Evolutionary conservation across 148 eudicot genomes (phyloP).

Genomic region (Chenopodium berlandieri): DNA sequence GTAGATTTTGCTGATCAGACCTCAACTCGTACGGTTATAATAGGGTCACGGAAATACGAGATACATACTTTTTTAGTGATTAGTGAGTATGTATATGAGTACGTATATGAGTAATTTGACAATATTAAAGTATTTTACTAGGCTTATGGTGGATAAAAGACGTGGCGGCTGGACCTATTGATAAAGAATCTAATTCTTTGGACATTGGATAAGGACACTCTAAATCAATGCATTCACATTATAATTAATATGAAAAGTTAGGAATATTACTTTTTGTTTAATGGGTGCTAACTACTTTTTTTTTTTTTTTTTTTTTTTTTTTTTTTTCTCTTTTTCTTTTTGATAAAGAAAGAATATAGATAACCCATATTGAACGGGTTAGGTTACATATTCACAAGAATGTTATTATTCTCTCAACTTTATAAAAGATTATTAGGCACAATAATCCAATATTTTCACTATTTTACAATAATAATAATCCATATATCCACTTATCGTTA

Average conservation of each 20-base stretch:
- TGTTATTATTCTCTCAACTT: not conserved
- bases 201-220: conserved; percentile 1
- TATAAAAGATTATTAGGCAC: not conserved
- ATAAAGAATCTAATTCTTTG: not conserved
- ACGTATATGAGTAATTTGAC: too few relatives aligned
- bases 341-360: not conserved
- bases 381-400: not conserved
- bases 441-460: not conserved
- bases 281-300: not conserved
- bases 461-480: too few relatives aligned
- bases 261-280: too few relatives aligned
- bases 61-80: too few relatives aligned
- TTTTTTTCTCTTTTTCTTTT: not conserved
- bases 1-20: too few relatives aligned
- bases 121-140: not conserved
- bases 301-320: not conserved
- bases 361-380: conserved; percentile 2
- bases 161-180: conserved; percentile 1
- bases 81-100: too few relatives aligned
- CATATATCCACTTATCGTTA: not conserved
- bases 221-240: not conserved
- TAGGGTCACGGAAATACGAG: too few relatives aligned
- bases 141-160: conserved; percentile 9
- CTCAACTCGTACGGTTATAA: too few relatives aligned
- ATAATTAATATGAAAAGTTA: too few relatives aligned